Evolutionary conservation across 257 asterid genomes (phyloP), one percentile per base, ranked within the genome.

Genomic region (Fraxinus pennsylvanica): DNA sequence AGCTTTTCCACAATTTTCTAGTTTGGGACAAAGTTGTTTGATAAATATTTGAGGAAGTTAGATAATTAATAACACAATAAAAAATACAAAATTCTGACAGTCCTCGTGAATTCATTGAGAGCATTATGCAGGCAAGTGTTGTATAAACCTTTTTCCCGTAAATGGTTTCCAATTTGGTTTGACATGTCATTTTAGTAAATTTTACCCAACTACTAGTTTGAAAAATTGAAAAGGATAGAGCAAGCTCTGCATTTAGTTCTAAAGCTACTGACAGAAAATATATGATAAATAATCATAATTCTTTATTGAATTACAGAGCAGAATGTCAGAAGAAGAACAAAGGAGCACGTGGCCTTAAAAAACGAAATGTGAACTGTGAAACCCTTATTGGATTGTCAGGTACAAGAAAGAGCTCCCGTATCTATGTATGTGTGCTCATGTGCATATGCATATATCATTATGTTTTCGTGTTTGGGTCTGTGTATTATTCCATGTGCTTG

Each of bases 311-410:
- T 83, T 91, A 88, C 97, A 96, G 99, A 89, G 57, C 97, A 92
- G 89, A 88, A 84, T 69, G 92, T 85, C 82, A 83, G 81, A 84
- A 89, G 85, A 83, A 87, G 78, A 83, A 88, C 91, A 70, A 93
- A 93, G 73, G 98, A 96, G 82, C 88, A 89, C 32, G 82, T 92
- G 80, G 97, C 98, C 67, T 82, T 96, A 71, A 93, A 89, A 86
- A 96, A 96, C 82, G 97, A 92, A 83, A 91, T 93, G 96, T 95
- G 95, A 93, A 89, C 80, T 74, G 85, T 89, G 67, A 96, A 96
- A 81, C 99, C 98, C 21, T 79, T 88, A 66, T 91, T 97, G 33
- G 97, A 93, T 85, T 97, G 98, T 63, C 99, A 91, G 99, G 99
- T 96, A 89, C 45, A 66, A 52, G 25, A 73, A 52, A 70, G 75